A percentile compares a stretch with the other conserved stretches of the same genome.
These are phyloP conservation scores for Canariomyces notabilis DNA, from an alignment of 2,329 filamentous ascomycete genomes.

Conservation along the genomic window DNA sequence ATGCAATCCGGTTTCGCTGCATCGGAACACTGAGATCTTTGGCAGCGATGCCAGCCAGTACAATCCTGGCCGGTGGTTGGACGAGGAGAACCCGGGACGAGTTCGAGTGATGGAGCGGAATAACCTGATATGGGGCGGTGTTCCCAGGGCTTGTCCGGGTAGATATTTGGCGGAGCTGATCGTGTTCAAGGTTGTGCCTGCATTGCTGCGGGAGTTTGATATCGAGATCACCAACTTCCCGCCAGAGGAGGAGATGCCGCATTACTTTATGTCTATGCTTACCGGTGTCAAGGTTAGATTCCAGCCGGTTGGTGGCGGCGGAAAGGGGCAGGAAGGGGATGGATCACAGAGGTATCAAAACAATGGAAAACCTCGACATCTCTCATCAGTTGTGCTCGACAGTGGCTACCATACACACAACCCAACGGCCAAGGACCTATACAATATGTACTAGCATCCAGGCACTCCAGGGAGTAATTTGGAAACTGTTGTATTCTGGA, in stretches of 20 bases:
- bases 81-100: conserved; percentile 22
- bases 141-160: conserved; percentile 47
- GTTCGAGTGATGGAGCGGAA: conserved; percentile 41
- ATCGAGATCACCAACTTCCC: conserved; percentile 36
- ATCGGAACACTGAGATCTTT: conserved; percentile 46
- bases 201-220: conserved; percentile 41
- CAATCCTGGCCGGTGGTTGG: conserved; percentile 45
- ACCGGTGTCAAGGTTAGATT: conserved; percentile 43
- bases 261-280: conserved; percentile 51
- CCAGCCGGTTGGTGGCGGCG: no score
- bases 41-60: conserved; percentile 42
- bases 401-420: no score
- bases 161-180: conserved; percentile 47
- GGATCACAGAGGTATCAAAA: no score
- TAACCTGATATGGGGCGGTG: conserved; percentile 49
- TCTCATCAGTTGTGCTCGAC: no score
- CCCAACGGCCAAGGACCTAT: no score
- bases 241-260: conserved; percentile 34
- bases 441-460: no score
- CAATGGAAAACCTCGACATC: no score
- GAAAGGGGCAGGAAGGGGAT: no score
- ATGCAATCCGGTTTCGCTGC: conserved; percentile 46
- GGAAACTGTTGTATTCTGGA: no score
- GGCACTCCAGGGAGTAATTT: no score
- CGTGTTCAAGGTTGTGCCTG: conserved; percentile 40